Conservation (phyloP, 1,284 basidiomycete species). For the Athelia psychrophila region DNA sequence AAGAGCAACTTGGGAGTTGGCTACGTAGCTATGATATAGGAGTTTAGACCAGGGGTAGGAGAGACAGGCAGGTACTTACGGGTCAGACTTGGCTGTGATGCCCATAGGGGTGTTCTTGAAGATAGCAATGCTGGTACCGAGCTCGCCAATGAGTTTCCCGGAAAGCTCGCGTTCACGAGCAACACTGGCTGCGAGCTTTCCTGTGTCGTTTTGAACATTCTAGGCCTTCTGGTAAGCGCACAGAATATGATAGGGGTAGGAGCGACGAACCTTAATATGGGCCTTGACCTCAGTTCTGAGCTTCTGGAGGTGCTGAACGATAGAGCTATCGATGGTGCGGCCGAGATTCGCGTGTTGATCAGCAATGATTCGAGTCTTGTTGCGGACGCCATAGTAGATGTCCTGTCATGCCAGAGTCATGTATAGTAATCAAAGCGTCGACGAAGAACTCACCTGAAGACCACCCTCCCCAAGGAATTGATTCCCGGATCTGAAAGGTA, state of each 20-base stretch:
- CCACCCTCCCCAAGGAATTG: conserved; percentile 95
- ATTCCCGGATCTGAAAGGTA: conserved; percentile 94
- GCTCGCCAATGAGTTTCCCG: conserved; percentile 84
- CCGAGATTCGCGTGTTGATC: conserved; percentile 97
- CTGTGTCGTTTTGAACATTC: conserved; percentile 99
- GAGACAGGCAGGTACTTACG: conserved; percentile 48
- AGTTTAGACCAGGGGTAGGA: conserved; percentile 1
- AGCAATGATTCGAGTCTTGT: conserved; percentile 92
- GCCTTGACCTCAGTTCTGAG: conserved; percentile 94
- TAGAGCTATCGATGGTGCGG: conserved; percentile 94
- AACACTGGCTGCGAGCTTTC: conserved; percentile 91
- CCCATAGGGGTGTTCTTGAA: conserved; percentile 96
- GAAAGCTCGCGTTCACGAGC: conserved; percentile 94
- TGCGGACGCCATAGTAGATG: conserved; percentile 90
- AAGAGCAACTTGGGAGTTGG: conserved; percentile 79
- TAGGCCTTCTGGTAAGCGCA: conserved; percentile 23
- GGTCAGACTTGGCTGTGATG: conserved; percentile 83
- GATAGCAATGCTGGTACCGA: conserved; percentile 83
- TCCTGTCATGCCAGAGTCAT: conserved; percentile 66
- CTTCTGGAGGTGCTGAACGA: conserved; percentile 97
- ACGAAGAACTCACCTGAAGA: conserved; percentile 53
- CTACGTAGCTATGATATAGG: conserved; percentile 46
- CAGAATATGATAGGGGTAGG: conserved; percentile 7
- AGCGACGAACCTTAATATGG: conserved; percentile 77
- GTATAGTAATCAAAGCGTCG: neutral